Evolutionary conservation across 257 asterid species (phyloP).

Genomic region (Solanum megistacrolobum): DNA sequence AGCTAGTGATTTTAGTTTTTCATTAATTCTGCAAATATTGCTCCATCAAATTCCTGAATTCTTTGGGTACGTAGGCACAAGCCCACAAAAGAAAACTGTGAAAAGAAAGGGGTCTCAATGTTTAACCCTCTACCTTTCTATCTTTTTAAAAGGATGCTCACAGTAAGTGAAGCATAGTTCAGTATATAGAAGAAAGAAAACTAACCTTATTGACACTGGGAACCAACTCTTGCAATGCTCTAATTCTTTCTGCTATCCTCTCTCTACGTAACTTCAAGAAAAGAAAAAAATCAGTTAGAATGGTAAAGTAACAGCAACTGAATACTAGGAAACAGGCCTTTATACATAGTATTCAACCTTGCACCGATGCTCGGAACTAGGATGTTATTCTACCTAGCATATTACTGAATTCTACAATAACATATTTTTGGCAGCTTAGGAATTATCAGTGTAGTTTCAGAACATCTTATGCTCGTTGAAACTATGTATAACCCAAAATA

Average conservation of each 20-base stretch:
- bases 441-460: neutral
- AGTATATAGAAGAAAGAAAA: conserved; percentile 1
- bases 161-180: neutral
- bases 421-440: neutral
- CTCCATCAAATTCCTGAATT: neutral
- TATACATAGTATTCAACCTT: neutral
- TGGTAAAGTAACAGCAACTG: neutral
- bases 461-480: neutral
- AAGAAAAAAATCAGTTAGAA: neutral
- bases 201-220: conserved; percentile 95
- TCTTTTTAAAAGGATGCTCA: neutral
- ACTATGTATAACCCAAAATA: neutral
- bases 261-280: conserved; percentile 74
- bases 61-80: neutral
- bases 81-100: neutral
- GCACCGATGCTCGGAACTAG: neutral
- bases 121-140: neutral
- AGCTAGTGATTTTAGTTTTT: neutral
- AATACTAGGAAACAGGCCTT: neutral
- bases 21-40: neutral
- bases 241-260: conserved; percentile 89
- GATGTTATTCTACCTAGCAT: neutral
- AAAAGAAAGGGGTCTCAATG: neutral
- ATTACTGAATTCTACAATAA: neutral
- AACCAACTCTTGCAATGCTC: conserved; percentile 96